phyloP scores from a whole-genome alignment of 345 rosid genomes.

The Populus davidiana region DNA sequence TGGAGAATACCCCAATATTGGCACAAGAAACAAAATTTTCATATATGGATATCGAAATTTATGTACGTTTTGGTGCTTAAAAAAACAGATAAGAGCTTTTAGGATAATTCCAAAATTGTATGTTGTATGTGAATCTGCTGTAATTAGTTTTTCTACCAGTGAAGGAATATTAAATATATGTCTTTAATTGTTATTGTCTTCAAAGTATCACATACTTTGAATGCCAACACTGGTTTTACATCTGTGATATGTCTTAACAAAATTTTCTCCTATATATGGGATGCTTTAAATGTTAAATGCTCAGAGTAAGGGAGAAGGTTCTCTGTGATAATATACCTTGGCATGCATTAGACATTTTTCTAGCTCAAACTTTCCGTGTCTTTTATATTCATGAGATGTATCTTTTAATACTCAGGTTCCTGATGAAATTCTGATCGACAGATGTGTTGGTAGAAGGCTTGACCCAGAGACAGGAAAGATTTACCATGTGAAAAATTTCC shows the following conservation, averaged over 20 bases:
- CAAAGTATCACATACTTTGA: neutral
- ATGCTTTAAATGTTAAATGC: neutral
- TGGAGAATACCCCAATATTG: neutral
- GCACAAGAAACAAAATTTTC: neutral
- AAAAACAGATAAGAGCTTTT: neutral
- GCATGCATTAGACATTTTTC: neutral
- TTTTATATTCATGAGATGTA: slow-evolving; percentile 3
- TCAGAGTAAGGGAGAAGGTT: neutral
- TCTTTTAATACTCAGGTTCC: slow-evolving; percentile 70
- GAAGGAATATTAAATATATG: neutral
- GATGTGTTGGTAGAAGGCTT: slow-evolving; percentile 87
- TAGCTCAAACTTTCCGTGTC: neutral
- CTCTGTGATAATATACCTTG: neutral
- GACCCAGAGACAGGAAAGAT: slow-evolving; percentile 76
- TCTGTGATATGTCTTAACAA: neutral
- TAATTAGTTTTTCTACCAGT: neutral
- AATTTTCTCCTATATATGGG: neutral
- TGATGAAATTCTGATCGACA: slow-evolving; percentile 81
- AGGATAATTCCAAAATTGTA: neutral
- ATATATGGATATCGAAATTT: neutral
- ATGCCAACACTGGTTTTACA: neutral
- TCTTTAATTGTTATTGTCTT: neutral
- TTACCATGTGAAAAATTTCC: slow-evolving; percentile 67
- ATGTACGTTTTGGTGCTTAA: neutral
- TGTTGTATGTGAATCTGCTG: neutral